These are phyloP conservation scores for Danielia oregonensis DNA, from an alignment of 805 yeast species.

Conservation along the genomic window DNA sequence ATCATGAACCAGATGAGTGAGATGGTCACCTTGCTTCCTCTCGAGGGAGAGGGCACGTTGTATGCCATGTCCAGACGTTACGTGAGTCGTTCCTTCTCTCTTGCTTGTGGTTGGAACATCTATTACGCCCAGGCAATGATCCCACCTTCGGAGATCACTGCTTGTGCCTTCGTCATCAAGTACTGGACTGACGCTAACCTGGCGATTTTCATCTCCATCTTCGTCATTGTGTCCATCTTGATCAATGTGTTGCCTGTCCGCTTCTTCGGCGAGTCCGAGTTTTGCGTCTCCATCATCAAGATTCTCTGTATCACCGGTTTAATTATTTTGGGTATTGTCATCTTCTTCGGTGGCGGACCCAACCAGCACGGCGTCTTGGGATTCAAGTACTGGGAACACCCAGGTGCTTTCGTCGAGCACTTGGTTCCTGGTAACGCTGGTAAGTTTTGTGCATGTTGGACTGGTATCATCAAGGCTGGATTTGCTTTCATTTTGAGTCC, in stretches of 20 bases:
- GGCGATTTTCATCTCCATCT: constrained; percentile 53
- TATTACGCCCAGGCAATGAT: constrained; percentile 32
- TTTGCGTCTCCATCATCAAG: constrained; percentile 32
- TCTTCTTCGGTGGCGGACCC: constrained; percentile 38
- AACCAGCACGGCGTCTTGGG: constrained; percentile 38
- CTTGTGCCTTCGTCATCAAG: constrained; percentile 38
- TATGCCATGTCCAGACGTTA: constrained; percentile 10
- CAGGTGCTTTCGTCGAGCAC: constrained; percentile 18
- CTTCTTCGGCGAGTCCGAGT: constrained; percentile 36
- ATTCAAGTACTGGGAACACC: constrained; percentile 40
- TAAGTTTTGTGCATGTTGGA: constrained; percentile 5
- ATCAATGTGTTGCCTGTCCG: constrained; percentile 29
- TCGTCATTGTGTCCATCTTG: constrained; percentile 34
- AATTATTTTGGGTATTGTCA: constrained; percentile 30
- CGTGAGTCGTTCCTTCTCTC: constrained; percentile 24
- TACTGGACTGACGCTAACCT: constrained; percentile 37
- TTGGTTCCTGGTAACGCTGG: constrained; percentile 3
- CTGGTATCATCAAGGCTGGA: constrained; percentile 4
- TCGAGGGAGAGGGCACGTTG: constrained; percentile 24
- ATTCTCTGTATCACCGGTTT: constrained; percentile 29
- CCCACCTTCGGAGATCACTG: constrained; percentile 34
- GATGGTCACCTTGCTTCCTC: constrained; percentile 2
- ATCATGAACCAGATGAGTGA: constrained; percentile 29
- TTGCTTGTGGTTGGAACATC: constrained; percentile 33
- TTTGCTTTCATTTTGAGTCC: constrained; percentile 2